phyloP scores from a whole-genome alignment of 1,284 basidiomycete genomes.

The Ceratobasidium sp. region DNA sequence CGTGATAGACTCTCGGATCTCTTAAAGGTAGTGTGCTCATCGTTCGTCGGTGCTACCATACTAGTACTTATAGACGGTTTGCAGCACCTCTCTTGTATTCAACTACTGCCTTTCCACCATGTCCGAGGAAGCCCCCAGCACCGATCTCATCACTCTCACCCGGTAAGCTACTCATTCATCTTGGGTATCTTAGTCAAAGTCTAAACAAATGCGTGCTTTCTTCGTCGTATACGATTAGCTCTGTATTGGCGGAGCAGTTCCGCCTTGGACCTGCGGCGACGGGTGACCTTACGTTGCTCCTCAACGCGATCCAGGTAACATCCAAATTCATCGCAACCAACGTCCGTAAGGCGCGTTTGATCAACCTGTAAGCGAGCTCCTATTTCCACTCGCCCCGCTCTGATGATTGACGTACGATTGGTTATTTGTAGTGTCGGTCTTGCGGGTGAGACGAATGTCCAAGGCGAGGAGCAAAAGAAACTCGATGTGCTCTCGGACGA shows the following conservation, averaged over 20 bases:
- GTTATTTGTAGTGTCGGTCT: constrained; percentile 79
- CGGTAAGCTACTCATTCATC: constrained; percentile 61
- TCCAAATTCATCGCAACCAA: constrained; percentile 98
- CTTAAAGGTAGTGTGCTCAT: background rate
- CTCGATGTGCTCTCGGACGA: constrained; percentile 97
- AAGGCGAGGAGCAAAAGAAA: constrained; percentile 99
- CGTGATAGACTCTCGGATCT: constrained; percentile 40
- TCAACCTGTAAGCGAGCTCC: constrained; percentile 83
- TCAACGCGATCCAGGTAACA: constrained; percentile 95
- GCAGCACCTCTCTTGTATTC: no score
- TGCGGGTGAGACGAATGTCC: constrained; percentile 95
- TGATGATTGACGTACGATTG: background rate
- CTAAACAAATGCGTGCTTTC: background rate
- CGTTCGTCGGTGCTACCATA: no score
- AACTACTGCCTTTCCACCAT: constrained; percentile 28
- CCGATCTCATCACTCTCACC: constrained; percentile 91
- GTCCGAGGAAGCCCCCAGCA: constrained; percentile 75
- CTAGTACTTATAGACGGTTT: no score
- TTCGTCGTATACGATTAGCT: constrained; percentile 61
- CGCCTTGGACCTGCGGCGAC: constrained; percentile 82
- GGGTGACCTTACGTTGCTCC: constrained; percentile 93
- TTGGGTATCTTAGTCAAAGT: background rate
- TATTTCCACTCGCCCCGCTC: background rate
- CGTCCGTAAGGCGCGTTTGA: constrained; percentile 94
- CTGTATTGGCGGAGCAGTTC: constrained; percentile 86